Percentiles rank a stretch among this genome's conserved stretches.
phyloP scores from a whole-genome alignment of 805 yeast genomes.

The Pichia heedii region DNA sequence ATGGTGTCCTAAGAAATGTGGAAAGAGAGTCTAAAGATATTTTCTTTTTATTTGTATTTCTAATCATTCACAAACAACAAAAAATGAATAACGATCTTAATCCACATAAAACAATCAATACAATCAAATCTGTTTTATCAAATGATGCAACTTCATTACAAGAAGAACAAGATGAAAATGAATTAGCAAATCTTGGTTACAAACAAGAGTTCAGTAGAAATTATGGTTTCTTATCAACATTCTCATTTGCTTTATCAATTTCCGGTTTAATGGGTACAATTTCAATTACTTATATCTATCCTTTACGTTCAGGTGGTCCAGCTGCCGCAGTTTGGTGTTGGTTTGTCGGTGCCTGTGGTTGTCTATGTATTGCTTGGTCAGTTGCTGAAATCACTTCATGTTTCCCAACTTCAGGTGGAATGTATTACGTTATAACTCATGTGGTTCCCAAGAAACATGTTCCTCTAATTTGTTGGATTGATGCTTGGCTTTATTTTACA shows the following conservation, averaged over 20 bases:
- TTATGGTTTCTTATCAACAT: constrained; percentile 51
- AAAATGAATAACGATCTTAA: neutral
- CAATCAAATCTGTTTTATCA: constrained; percentile 4
- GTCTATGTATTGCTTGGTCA: constrained; percentile 44
- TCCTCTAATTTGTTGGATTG: constrained; percentile 46
- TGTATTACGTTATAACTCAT: constrained; percentile 39
- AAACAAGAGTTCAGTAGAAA: constrained; percentile 52
- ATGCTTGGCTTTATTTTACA: constrained; percentile 42
- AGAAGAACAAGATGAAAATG: constrained; percentile 11
- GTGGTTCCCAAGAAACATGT: constrained; percentile 41
- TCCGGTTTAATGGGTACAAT: constrained; percentile 60
- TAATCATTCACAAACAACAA: neutral
- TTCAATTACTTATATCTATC: constrained; percentile 42
- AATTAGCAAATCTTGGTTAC: constrained; percentile 42
- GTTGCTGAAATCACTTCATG: constrained; percentile 42
- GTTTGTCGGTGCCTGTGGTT: constrained; percentile 45
- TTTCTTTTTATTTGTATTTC: neutral
- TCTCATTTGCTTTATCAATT: constrained; percentile 55
- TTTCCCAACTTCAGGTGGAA: constrained; percentile 48
- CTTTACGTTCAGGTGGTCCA: constrained; percentile 47
- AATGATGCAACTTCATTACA: constrained; percentile 6
- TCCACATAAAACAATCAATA: neutral
- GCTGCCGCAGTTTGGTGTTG: constrained; percentile 60
- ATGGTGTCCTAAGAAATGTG: too few relatives aligned
- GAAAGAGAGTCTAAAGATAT: too few relatives aligned